Evolutionary conservation across 2,329 filamentous ascomycete genomes (phyloP), one percentile per base, ranked within the genome.

Genomic region (Colletotrichum sp.): DNA sequence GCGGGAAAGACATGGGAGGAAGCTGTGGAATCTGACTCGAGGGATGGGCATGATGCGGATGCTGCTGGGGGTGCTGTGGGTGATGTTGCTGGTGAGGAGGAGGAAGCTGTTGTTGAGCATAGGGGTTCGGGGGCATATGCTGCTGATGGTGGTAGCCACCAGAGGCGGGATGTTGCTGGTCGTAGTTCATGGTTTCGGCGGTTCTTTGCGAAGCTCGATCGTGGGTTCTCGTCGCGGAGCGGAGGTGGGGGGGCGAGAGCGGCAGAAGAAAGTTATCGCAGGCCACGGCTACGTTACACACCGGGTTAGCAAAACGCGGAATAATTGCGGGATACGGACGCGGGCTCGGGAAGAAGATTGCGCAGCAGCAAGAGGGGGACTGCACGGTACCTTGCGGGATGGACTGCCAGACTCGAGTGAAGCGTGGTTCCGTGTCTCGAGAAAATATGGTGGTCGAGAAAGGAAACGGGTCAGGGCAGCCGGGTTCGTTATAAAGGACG

Each of bases 141-240:
- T 22, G n/a, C 12, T 52, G 44, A 39, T 75, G 75, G 59, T 77
- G 76, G 63, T 78, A 78, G 65, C 65, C 70, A 27, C 73, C 73
- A 27, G 67, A 16, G 73, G 22, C 59, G n/a, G 39, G 64, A 52
- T 68, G 73, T 13, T 76, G 71, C 27, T 75, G 77, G 28, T 77
- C 77, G 75, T 77, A 78, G 39, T 74, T 78, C 77, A 78, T 78
- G 52, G 25, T 32, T 44, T 60, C 57, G 59, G 60, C 32, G 25
- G 27, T 25, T 68, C 19, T 28, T 32, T 16, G 61, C 22, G 48
- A 36, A 39, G 60, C 34, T 60, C 19, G 44, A 22, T 34, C 55
- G 22, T 68, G n/a, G 64, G 27, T 60, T 32, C 55, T 60, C 52
- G 55, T 69, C 39, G 61, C 30, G 68, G 19, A 30, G 15, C 36